Evolutionary conservation across 2,329 filamentous ascomycete genomes (phyloP).

Genomic region (Cytospora piceicola): DNA sequence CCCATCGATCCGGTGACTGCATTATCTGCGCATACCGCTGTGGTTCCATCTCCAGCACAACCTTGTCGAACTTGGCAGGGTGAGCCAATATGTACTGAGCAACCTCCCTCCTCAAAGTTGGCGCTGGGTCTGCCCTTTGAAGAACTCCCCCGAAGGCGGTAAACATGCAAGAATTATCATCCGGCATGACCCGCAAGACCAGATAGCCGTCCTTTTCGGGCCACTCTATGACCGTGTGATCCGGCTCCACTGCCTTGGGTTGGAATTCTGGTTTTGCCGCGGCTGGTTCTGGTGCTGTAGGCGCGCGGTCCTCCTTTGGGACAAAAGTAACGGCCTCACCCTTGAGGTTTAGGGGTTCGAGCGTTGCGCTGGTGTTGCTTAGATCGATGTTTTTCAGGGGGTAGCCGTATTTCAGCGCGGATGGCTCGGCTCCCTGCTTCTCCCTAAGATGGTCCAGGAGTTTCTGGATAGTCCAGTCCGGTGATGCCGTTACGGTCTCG

Average conservation of each 20-base stretch:
- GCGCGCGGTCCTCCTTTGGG: slow-evolving; percentile 42
- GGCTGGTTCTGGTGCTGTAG: slow-evolving; percentile 24
- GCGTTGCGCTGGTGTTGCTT: slow-evolving; percentile 51
- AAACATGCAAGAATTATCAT: slow-evolving; percentile 95
- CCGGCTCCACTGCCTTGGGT: slow-evolving; percentile 43
- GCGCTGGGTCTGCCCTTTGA: slow-evolving; percentile 56
- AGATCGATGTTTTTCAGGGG: slow-evolving; percentile 73
- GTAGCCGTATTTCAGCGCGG: slow-evolving; percentile 83
- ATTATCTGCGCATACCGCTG: slow-evolving; percentile 83
- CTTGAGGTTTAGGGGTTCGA: slow-evolving; percentile 54
- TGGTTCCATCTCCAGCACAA: slow-evolving; percentile 73
- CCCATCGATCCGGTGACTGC: slow-evolving; percentile 80
- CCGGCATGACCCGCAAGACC: slow-evolving; percentile 92
- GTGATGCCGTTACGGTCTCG: slow-evolving; percentile 69
- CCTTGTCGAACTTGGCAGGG: slow-evolving; percentile 73
- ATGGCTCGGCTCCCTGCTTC: slow-evolving; percentile 66
- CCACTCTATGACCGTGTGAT: slow-evolving; percentile 54
- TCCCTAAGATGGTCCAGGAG: slow-evolving; percentile 64
- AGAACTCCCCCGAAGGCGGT: slow-evolving; percentile 83
- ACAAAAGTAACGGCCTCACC: slow-evolving; percentile 57
- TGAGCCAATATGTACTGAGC: slow-evolving; percentile 77
- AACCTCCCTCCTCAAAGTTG: slow-evolving; percentile 73
- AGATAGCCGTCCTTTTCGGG: slow-evolving; percentile 55
- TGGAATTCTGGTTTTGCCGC: slow-evolving; percentile 35
- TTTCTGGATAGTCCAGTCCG: slow-evolving; percentile 67